phyloP scores from a whole-genome alignment of 129 eudicot genomes.

The sunflower (Helianthus annuus) region HanXRQr2.0-SUNRISE NC_035435.2:77832144-77832643 shows the following conservation, averaged over 20 bases:
- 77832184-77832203: constrained; percentile 82
- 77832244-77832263: constrained; percentile 96
- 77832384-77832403: constrained; percentile 90
- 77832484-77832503: constrained; percentile 99
- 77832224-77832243: constrained; percentile 84
- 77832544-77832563: constrained; percentile 99
- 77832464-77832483: constrained; percentile 97
- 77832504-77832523: constrained; percentile 83
- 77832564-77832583: constrained; percentile 99
- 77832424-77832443: constrained; percentile 83
- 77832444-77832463: constrained; percentile 93
- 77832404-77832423: constrained; percentile 99
- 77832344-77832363: constrained; percentile 96
- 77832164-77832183: constrained; percentile 74
- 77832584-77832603: constrained; percentile 89
- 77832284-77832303: constrained; percentile 89
- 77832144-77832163: constrained; percentile 78
- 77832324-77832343: constrained; percentile 73
- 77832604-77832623: constrained; percentile 82
- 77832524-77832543: constrained; percentile 92
- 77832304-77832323: constrained; percentile 91
- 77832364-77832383: constrained; percentile 89
- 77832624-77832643: constrained; percentile 80
- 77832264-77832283: constrained; percentile 77
- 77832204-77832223: constrained; percentile 76